phyloP scores from a whole-genome alignment of 2,329 filamentous ascomycete genomes.

The Didymella keratinophila region DNA sequence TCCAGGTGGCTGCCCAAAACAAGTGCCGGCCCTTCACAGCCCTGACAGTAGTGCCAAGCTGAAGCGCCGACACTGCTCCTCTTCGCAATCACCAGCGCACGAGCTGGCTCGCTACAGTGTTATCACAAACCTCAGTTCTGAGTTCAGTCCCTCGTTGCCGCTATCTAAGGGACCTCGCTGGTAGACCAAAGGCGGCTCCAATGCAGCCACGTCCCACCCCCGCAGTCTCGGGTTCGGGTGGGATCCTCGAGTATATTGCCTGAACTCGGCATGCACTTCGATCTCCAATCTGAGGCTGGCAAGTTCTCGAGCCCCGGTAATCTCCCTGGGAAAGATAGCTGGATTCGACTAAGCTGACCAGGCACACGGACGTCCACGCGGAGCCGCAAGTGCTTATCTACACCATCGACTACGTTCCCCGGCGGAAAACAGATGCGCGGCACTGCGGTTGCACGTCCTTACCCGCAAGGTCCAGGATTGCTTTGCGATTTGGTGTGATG shows the following conservation, averaged over 20 bases:
- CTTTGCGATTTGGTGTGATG: neutral
- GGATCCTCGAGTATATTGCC: conserved; percentile 3
- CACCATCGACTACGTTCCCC: neutral
- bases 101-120: neutral
- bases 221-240: neutral
- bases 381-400: conserved; percentile 9
- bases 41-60: neutral
- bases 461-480: neutral
- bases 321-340: conserved; percentile 4
- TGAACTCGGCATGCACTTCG: conserved; percentile 4
- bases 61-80: neutral
- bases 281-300: neutral
- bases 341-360: conserved; percentile 8
- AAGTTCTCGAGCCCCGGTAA: neutral
- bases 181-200: conserved; percentile 4
- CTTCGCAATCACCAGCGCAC: neutral
- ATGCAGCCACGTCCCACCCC: conserved; percentile 7
- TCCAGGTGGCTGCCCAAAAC: neutral
- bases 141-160: neutral
- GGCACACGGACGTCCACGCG: neutral
- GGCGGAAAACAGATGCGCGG: neutral
- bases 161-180: neutral
- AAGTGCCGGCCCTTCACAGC: neutral
- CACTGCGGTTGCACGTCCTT: neutral
- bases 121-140: neutral